A percentile compares a stretch with the other conserved stretches of the same genome.
These are phyloP conservation scores for Stereocaulon alpinum DNA, from an alignment of 495 filamentous ascomycete genomes.

Conservation along the genomic window DNA sequence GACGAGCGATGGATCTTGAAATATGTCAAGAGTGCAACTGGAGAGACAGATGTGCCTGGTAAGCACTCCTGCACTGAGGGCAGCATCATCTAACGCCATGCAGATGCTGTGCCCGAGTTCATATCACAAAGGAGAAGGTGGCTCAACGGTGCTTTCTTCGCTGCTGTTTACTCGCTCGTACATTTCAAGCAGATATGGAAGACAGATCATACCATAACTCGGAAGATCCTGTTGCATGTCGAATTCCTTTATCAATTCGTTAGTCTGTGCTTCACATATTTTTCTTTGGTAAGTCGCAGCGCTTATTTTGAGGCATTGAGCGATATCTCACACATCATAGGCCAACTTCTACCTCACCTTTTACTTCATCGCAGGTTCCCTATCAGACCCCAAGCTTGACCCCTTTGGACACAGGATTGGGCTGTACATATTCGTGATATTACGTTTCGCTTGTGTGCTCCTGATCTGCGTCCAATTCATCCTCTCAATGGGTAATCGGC, in stretches of 20 bases:
- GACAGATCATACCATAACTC: constrained; percentile 81
- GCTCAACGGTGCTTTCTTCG: constrained; percentile 99
- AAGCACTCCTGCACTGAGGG: constrained; percentile 24
- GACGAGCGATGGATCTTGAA: constrained; percentile 95
- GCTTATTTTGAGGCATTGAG: neutral
- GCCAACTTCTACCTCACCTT: constrained; percentile 99
- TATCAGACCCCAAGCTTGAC: constrained; percentile 69
- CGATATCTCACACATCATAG: constrained; percentile 24
- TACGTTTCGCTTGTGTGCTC: constrained; percentile 75
- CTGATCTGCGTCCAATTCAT: constrained; percentile 94
- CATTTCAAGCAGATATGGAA: constrained; percentile 89
- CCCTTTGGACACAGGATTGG: constrained; percentile 84
- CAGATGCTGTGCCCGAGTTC: constrained; percentile 62
- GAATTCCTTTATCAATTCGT: constrained; percentile 95
- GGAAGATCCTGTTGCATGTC: constrained; percentile 87
- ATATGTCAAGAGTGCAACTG: constrained; percentile 90
- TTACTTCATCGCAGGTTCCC: constrained; percentile 95
- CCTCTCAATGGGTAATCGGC: constrained; percentile 94
- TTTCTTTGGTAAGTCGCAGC: constrained; percentile 59
- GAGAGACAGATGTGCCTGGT: constrained; percentile 96
- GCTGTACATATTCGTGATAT: constrained; percentile 70
- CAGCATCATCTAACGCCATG: neutral
- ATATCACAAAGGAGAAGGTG: constrained; percentile 91
- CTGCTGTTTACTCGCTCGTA: constrained; percentile 92
- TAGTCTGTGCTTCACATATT: constrained; percentile 87